phyloP scores from a whole-genome alignment of 352 stramenopile species.

The Globisporangium lucens region DNA sequence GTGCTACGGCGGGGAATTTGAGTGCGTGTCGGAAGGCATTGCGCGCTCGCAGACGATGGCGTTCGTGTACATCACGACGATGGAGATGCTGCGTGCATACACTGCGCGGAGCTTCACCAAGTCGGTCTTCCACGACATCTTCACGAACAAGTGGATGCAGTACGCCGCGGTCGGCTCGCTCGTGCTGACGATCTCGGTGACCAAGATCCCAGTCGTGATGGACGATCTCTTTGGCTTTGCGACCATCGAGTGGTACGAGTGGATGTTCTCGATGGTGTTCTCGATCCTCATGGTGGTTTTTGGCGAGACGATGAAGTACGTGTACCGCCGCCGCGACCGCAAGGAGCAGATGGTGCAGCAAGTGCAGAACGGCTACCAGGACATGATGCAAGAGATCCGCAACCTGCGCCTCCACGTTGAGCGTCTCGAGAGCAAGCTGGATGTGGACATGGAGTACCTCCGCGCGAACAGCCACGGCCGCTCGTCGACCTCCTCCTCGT shows the following conservation, averaged over 20 bases:
- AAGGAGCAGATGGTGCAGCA: slow-evolving; percentile 31
- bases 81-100: slow-evolving; percentile 73
- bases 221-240: slow-evolving; percentile 70
- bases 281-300: slow-evolving; percentile 66
- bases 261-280: slow-evolving; percentile 68
- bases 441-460: slow-evolving; percentile 44
- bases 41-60: slow-evolving; percentile 69
- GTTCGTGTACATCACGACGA: slow-evolving; percentile 76
- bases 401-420: slow-evolving; percentile 57
- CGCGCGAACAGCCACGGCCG: slow-evolving; percentile 33
- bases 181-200: slow-evolving; percentile 58
- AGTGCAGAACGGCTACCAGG: slow-evolving; percentile 40
- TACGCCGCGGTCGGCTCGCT: slow-evolving; percentile 60
- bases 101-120: slow-evolving; percentile 78
- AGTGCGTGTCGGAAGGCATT: slow-evolving; percentile 62
- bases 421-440: slow-evolving; percentile 56
- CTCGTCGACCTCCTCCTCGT: slow-evolving; percentile 60
- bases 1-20: slow-evolving; percentile 50
- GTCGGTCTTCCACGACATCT: slow-evolving; percentile 64
- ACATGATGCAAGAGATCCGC: slow-evolving; percentile 54
- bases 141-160: slow-evolving; percentile 82
- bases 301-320: slow-evolving; percentile 64
- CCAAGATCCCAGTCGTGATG: slow-evolving; percentile 62
- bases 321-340: slow-evolving; percentile 59
- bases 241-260: slow-evolving; percentile 71